A percentile compares a stretch with the other conserved stretches of the same genome.
These are phyloP conservation scores for Discostella pseudostelligera DNA, from an alignment of 108 stramenopile genomes.

Conservation along the genomic window DNA sequence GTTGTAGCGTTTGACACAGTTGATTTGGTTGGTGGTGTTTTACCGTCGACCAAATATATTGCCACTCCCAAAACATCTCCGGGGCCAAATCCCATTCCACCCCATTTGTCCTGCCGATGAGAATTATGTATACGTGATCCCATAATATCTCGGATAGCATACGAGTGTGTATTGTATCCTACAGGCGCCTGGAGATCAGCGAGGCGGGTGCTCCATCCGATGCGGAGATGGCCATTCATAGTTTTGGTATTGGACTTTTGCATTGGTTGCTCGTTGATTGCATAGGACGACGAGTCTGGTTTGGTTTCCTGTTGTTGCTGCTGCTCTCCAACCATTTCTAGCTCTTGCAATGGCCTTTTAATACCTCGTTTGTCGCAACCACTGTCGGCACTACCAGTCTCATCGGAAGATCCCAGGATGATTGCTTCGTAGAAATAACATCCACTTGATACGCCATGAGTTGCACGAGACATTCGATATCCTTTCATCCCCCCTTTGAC, in stretches of 20 bases:
- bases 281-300: background rate
- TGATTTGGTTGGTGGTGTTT: background rate
- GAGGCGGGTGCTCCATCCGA: constrained; percentile 86
- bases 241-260: background rate
- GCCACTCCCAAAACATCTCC: constrained; percentile 94
- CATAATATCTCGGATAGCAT: constrained; percentile 83
- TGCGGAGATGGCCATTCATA: constrained; percentile 59
- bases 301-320: constrained; percentile 24
- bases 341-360: constrained; percentile 52
- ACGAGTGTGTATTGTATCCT: constrained; percentile 93
- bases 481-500: constrained; percentile 64
- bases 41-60: constrained; percentile 56
- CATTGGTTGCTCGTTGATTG: background rate
- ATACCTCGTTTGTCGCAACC: constrained; percentile 27
- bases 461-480: constrained; percentile 88
- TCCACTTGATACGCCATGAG: constrained; percentile 64
- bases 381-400: constrained; percentile 40
- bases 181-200: constrained; percentile 95
- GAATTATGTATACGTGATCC: constrained; percentile 76
- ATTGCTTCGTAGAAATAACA: constrained; percentile 70
- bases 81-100: constrained; percentile 66
- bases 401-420: constrained; percentile 39
- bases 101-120: constrained; percentile 78
- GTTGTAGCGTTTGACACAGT: background rate
- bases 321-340: constrained; percentile 1